Base-by-base conservation (phyloP, 352 stramenopile species). In the Phytophthora agathidicida region DNA sequence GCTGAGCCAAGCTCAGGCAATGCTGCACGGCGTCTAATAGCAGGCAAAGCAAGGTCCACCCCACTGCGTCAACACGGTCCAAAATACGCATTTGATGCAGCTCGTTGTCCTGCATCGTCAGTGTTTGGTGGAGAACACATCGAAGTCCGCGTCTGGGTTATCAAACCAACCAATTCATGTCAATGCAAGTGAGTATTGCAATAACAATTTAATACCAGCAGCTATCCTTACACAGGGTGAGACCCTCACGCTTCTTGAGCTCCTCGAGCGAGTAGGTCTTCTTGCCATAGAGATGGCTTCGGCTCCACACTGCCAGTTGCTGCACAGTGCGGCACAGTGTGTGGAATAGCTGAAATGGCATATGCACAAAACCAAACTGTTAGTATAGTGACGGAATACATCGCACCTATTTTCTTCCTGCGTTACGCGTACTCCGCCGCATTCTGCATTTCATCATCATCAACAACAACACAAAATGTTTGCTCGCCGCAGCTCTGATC, bases 21-120 rank as follows among this genome's bases (percentile, higher is more conserved):
- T 66, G 19, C 46, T 79, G n/a, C 60, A 53, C 24, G 26, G 60
- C 39, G 45, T 53, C 24, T 45, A 58, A 17, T 17, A 36, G 26
- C 14, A 22, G 16, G 11, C 23, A 48, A 23, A 41, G 50, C 22
- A 58, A 54, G 37, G 59, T 64, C 52, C 52, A 39, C 35, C 55
- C 37, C 6, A 31, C n/a, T 13, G 38, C 37, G 19, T 68, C 44
- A 63, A 45, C 44, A 50, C 13, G 3, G 16, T 24, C 37, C 24
- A 53, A 65, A 70, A 56, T 48, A 53, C 46, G 22, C n/a, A 97
- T 71, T 71, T 97, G 90, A 73, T 97, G 91, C 38, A 97, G 75
- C 68, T 97, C 91, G 58, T 97, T 97, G 78, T 97, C 91, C 16
- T 97, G 77, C 72, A 94, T 93, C n/a, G 89, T 74, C 16, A 97